Percentiles rank a stretch among this genome's conserved stretches.
phyloP scores from a whole-genome alignment of 768 basidiomycete species.

The Amanita rimosa region DNA sequence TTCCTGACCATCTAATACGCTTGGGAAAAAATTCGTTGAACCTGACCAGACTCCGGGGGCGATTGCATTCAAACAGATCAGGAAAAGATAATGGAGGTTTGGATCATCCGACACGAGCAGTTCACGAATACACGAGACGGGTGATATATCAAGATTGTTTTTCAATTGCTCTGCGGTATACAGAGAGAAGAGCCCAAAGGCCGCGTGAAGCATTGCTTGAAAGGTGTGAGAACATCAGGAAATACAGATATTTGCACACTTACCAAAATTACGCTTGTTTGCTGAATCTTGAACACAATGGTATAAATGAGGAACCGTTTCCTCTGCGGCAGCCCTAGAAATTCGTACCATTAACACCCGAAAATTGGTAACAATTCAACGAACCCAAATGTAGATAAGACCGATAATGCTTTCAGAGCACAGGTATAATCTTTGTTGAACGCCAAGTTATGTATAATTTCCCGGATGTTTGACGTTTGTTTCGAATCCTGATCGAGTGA shows the following conservation, averaged over 20 bases:
- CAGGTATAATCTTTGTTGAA: neutral
- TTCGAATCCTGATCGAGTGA: neutral
- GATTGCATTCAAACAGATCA: conserved; percentile 50
- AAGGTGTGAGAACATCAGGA: neutral
- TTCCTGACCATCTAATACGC: conserved; percentile 59
- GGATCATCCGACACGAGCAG: conserved; percentile 46
- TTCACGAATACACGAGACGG: conserved; percentile 38
- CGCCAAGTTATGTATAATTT: neutral
- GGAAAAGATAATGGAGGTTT: conserved; percentile 56
- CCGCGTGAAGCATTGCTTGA: conserved; percentile 18
- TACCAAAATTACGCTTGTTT: neutral
- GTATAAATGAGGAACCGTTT: neutral
- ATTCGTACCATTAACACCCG: neutral
- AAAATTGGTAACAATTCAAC: neutral
- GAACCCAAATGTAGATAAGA: neutral
- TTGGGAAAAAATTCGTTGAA: conserved; percentile 32
- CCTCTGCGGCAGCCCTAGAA: neutral
- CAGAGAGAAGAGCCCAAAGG: conserved; percentile 24
- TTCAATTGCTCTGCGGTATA: conserved; percentile 14
- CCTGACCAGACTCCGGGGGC: conserved; percentile 63
- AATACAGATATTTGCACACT: neutral
- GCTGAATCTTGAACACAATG: neutral
- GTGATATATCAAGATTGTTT: conserved; percentile 17
- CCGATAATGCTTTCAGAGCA: neutral
- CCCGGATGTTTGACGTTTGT: neutral